phyloP scores from a whole-genome alignment of 345 rosid genomes.

The Arabis alpina region DNA sequence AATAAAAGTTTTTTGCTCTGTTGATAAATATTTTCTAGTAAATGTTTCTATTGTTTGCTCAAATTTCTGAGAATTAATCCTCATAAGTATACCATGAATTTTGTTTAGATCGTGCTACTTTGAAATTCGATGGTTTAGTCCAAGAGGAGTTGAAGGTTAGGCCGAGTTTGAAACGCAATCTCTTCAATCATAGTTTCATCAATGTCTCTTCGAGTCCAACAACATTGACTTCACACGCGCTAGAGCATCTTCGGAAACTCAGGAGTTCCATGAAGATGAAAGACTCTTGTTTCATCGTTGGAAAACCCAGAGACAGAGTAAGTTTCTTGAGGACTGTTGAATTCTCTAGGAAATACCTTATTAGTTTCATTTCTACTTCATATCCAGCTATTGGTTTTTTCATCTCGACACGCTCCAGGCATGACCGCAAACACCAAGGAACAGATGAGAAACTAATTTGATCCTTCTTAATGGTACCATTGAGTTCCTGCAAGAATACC shows the following conservation, averaged over 20 bases:
- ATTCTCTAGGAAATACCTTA: constrained; percentile 17
- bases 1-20: too few species aligned
- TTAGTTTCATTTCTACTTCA: constrained; percentile 1
- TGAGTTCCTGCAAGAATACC: not conserved
- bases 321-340: constrained; percentile 18
- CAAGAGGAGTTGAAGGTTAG: too few species aligned
- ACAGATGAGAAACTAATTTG: not conserved
- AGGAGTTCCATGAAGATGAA: constrained; percentile 4
- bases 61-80: too few species aligned
- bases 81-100: too few species aligned
- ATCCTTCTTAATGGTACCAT: not conserved
- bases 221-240: not conserved
- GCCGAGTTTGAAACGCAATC: not conserved
- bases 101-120: too few species aligned
- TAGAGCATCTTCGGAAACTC: constrained; percentile 18
- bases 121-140: too few species aligned
- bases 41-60: too few species aligned
- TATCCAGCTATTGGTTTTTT: not conserved
- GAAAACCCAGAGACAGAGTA: not conserved
- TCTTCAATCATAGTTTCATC: constrained; percentile 7
- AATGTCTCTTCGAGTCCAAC: constrained; percentile 17
- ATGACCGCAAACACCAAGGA: constrained; percentile 8
- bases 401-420: not conserved
- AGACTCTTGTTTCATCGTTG: not conserved
- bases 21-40: too few species aligned